These are phyloP conservation scores for Posidonia australis DNA, from an alignment of 106 monocot species.

Conservation along the genomic window DNA sequence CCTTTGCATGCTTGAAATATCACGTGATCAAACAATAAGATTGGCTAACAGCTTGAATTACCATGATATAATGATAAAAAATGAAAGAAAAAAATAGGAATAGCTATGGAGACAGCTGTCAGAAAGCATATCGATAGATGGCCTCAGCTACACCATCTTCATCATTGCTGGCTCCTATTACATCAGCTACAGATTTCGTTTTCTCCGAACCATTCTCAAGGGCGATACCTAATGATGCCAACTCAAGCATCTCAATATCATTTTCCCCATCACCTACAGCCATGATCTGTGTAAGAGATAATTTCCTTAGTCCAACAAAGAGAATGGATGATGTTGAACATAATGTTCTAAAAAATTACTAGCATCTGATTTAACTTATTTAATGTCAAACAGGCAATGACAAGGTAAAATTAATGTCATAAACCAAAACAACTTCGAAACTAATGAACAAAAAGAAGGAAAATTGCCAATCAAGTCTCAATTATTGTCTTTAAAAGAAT, in stretches of 20 bases:
- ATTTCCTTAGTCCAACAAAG: background rate
- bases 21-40: no score
- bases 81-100: background rate
- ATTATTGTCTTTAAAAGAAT: no score
- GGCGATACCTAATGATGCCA: constrained; percentile 72
- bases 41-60: no score
- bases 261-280: constrained; percentile 95
- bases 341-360: background rate
- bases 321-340: background rate
- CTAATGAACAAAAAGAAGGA: no score
- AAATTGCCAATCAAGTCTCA: no score
- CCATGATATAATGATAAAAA: background rate
- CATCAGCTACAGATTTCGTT: constrained; percentile 68
- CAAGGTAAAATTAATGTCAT: background rate
- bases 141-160: constrained; percentile 89
- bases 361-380: background rate
- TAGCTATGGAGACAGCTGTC: background rate
- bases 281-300: constrained; percentile 41
- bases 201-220: constrained; percentile 81
- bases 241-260: constrained; percentile 84
- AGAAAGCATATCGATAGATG: constrained; percentile 47
- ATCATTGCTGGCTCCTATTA: constrained; percentile 69
- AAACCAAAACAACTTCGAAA: no score
- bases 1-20: no score
- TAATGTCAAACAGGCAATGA: background rate